Conservation (phyloP, 495 filamentous ascomycete species). For the Hyaloscypha variabilis region DNA sequence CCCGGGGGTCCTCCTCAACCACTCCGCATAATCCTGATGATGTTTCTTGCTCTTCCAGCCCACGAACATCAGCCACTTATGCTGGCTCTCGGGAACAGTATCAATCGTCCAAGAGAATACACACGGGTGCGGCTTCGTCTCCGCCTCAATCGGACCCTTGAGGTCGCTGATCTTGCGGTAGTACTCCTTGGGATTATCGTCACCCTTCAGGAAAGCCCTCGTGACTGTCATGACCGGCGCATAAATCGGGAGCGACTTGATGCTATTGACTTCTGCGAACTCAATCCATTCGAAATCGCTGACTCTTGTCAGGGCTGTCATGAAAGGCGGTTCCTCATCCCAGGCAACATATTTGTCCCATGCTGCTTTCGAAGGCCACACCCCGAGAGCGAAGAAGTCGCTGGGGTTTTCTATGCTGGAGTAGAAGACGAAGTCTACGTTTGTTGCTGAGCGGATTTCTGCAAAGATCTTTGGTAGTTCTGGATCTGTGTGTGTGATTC, state of each 20-base stretch:
- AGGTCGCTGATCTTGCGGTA: constrained; percentile 8
- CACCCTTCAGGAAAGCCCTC: constrained; percentile 4
- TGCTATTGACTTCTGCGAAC: too few species aligned
- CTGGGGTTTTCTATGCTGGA: too few species aligned
- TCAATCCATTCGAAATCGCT: too few species aligned
- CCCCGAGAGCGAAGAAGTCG: too few species aligned
- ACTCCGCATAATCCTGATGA: constrained; percentile 9
- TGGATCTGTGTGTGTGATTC: too few species aligned
- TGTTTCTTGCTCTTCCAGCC: constrained; percentile 8
- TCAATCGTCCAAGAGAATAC: constrained; percentile 5
- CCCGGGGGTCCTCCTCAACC: not conserved
- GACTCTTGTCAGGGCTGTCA: too few species aligned
- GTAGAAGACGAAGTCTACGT: too few species aligned
- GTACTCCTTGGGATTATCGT: constrained; percentile 1
- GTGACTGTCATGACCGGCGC: constrained; percentile 9
- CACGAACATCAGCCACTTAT: constrained; percentile 14
- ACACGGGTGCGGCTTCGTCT: constrained; percentile 3
- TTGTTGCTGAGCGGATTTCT: too few species aligned
- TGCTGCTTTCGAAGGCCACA: too few species aligned
- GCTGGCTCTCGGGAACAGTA: not conserved
- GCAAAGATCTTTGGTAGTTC: too few species aligned
- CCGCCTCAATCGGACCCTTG: constrained; percentile 7
- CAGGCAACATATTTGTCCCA: too few species aligned
- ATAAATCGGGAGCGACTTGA: not conserved
- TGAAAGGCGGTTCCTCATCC: too few species aligned